Evolutionary conservation across 2,329 filamentous ascomycete species (phyloP).

Genomic region (Davidsoniella eucalypti): DNA sequence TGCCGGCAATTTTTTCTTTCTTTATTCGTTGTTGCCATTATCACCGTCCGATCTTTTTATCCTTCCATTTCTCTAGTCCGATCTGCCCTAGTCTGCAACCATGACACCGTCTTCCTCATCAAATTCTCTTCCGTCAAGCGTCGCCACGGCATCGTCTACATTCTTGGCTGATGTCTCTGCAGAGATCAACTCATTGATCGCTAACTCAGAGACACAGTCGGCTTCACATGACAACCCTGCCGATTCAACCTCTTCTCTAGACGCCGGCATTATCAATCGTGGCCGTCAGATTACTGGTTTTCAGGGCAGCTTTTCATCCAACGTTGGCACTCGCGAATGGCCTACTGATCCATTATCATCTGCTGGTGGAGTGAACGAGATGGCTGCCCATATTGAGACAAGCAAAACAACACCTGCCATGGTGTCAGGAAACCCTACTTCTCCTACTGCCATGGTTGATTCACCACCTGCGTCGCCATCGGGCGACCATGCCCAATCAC

Average conservation of each 20-base stretch:
- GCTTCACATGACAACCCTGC: not conserved
- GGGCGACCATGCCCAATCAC: not conserved
- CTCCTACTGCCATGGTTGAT: not conserved
- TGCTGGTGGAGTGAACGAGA: not conserved
- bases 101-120: not conserved
- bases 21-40: not conserved
- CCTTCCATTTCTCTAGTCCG: not conserved
- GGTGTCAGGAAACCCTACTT: not conserved
- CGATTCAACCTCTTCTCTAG: not conserved
- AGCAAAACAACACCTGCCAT: not conserved
- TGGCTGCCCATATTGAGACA: not conserved
- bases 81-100: not conserved
- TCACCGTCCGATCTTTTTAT: not conserved
- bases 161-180: slow-evolving; percentile 9
- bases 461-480: not conserved
- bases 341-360: slow-evolving; percentile 1
- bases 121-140: too few species aligned
- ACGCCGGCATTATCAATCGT: slow-evolving; percentile 10
- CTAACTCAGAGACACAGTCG: not conserved
- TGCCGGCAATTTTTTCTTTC: not conserved
- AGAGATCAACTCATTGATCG: slow-evolving; percentile 6
- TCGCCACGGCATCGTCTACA: not conserved
- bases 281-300: slow-evolving; percentile 11
- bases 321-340: slow-evolving; percentile 12
- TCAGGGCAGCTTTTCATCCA: slow-evolving; percentile 12